A percentile compares a stretch with the other conserved stretches of the same genome.
Conservation (phyloP, 345 rosid species). For the Brassica cretica region DNA sequence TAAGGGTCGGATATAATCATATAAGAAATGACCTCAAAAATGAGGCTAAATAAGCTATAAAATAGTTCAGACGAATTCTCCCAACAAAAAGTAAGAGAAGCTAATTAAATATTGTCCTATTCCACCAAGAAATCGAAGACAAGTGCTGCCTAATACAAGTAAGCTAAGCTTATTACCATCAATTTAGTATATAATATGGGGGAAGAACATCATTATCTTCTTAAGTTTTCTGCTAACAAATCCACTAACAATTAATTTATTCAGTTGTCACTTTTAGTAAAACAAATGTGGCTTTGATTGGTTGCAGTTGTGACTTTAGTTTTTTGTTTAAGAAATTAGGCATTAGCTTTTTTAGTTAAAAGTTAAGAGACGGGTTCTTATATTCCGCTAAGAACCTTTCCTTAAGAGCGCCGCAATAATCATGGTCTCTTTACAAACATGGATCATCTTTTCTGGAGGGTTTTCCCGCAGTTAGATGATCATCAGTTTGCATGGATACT, state of each 20-base stretch:
- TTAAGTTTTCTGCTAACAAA: constrained; percentile 21
- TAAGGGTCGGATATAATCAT: constrained; percentile 32
- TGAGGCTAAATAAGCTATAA: background rate
- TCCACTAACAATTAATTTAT: constrained; percentile 13
- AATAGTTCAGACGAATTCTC: background rate
- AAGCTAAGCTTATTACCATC: constrained; percentile 3
- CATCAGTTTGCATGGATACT: no score
- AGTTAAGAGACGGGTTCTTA: no score
- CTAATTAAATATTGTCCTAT: background rate
- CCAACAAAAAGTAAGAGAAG: background rate
- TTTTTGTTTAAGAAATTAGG: no score
- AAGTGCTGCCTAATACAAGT: constrained; percentile 7
- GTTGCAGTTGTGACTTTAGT: no score
- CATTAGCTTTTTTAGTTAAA: no score
- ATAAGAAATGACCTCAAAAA: constrained; percentile 13
- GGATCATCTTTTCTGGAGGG: no score
- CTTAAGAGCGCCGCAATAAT: no score
- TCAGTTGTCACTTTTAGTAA: background rate
- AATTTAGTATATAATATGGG: background rate
- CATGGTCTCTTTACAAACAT: no score
- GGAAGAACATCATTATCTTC: constrained; percentile 27
- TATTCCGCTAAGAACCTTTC: no score
- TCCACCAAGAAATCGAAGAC: constrained; percentile 17
- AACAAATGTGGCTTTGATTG: background rate
- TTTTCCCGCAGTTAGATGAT: no score